These are phyloP conservation scores for Dispira parvispora DNA, from an alignment of 192 early-diverging fungal genomes.

Conservation along the genomic window DNA sequence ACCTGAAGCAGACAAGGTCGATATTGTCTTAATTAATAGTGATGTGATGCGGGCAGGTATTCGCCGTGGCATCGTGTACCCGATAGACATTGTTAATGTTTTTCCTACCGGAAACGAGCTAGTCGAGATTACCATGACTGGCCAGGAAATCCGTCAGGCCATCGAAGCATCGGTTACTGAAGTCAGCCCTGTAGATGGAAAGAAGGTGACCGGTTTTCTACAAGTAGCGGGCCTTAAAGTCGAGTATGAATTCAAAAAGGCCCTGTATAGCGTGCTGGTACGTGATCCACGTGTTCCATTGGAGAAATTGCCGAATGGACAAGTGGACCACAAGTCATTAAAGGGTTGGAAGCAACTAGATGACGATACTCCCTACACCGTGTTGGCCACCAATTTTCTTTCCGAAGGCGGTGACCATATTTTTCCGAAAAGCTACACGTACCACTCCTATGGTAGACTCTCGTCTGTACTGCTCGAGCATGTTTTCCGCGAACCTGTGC, in stretches of 20 bases:
- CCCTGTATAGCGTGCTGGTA: not conserved
- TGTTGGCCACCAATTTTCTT: slow-evolving; percentile 6
- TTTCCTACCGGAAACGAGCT: slow-evolving; percentile 51
- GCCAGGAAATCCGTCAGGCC: slow-evolving; percentile 28
- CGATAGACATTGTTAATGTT: slow-evolving; percentile 31
- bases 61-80: slow-evolving; percentile 30
- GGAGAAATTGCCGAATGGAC: not conserved
- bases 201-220: slow-evolving; percentile 27
- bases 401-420: slow-evolving; percentile 7
- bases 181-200: slow-evolving; percentile 14
- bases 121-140: slow-evolving; percentile 27
- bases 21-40: slow-evolving; percentile 37
- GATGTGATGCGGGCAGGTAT: slow-evolving; percentile 44
- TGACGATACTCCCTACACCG: not conserved
- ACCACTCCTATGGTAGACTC: too few relatives aligned
- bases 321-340: too few relatives aligned
- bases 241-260: slow-evolving; percentile 9
- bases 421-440: not conserved
- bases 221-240: slow-evolving; percentile 42
- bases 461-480: too few relatives aligned
- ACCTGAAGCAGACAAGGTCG: not conserved
- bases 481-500: too few relatives aligned
- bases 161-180: slow-evolving; percentile 26
- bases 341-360: not conserved
- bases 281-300: not conserved